Evolutionary conservation across 495 filamentous ascomycete genomes (phyloP).

Genomic region (Paragyromitra xinjiangensis): DNA sequence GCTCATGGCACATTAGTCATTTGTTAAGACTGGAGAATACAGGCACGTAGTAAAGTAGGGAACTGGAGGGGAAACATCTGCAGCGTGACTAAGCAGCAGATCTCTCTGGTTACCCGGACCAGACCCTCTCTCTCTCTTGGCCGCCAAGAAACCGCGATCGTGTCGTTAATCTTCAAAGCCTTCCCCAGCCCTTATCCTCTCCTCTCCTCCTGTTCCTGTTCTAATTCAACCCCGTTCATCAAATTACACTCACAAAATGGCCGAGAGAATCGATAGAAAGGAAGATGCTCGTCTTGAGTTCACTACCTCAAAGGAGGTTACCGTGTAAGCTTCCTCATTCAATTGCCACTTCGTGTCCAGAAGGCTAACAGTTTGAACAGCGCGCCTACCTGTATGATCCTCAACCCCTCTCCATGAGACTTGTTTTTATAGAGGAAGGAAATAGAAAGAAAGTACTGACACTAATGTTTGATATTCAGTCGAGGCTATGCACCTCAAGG

Average conservation of each 20-base stretch:
- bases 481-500: slow-evolving; percentile 86
- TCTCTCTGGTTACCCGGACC: slow-evolving; percentile 21
- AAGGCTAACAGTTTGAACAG: slow-evolving; percentile 39
- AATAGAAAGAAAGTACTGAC: slow-evolving; percentile 25
- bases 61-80: background rate
- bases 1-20: too few relatives aligned
- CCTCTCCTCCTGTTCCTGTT: background rate
- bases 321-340: slow-evolving; percentile 72
- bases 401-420: slow-evolving; percentile 58
- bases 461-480: slow-evolving; percentile 5
- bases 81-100: background rate
- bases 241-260: slow-evolving; percentile 69
- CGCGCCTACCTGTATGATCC: slow-evolving; percentile 64
- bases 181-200: background rate
- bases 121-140: background rate
- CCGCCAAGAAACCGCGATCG: background rate
- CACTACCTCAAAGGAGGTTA: slow-evolving; percentile 95
- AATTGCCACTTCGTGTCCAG: slow-evolving; percentile 25
- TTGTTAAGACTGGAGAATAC: too few relatives aligned
- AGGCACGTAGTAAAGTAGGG: too few relatives aligned
- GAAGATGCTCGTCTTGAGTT: slow-evolving; percentile 98
- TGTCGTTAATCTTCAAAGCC: background rate
- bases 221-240: background rate
- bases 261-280: slow-evolving; percentile 92
- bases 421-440: slow-evolving; percentile 13